These are phyloP conservation scores for Colletotrichum tropicale DNA, from an alignment of 2,329 filamentous ascomycete genomes.

Conservation along the genomic window DNA sequence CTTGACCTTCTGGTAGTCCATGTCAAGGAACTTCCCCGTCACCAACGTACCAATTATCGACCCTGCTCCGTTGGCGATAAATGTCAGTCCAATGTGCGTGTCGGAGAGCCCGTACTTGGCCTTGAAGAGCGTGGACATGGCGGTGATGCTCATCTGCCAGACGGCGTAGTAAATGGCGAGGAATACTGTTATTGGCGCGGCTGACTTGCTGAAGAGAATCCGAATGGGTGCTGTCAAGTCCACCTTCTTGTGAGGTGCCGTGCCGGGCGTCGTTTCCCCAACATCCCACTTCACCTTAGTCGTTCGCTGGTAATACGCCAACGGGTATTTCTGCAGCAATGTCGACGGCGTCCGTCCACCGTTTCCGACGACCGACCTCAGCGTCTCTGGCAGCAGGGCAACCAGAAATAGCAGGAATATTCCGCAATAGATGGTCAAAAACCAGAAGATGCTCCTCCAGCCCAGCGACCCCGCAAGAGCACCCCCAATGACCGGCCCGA, in stretches of 20 bases:
- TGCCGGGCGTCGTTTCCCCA: too few relatives aligned
- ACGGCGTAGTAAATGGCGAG: constrained; percentile 56
- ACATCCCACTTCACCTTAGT: constrained; percentile 27
- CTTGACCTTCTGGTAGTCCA: constrained; percentile 51
- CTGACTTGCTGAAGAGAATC: constrained; percentile 49
- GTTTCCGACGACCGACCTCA: constrained; percentile 47
- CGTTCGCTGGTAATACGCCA: constrained; percentile 34
- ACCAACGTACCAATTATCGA: constrained; percentile 57
- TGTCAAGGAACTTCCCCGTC: constrained; percentile 56
- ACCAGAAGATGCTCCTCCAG: constrained; percentile 61
- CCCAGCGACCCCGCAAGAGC: constrained; percentile 52
- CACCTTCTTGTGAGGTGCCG: constrained; percentile 32
- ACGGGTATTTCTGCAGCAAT: constrained; percentile 29
- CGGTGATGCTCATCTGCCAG: constrained; percentile 61
- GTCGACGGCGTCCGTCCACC: constrained; percentile 30
- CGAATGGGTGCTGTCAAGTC: constrained; percentile 49
- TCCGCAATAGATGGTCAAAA: constrained; percentile 47
- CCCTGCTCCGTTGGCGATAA: constrained; percentile 59
- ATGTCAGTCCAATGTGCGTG: constrained; percentile 53
- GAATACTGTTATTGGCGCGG: constrained; percentile 49
- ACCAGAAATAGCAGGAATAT: constrained; percentile 42
- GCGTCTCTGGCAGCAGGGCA: constrained; percentile 51
- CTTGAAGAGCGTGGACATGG: constrained; percentile 54
- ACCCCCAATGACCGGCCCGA: constrained; percentile 58
- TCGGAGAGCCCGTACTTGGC: constrained; percentile 44